Base-by-base conservation (phyloP, 148 eudicot species). In the Heliamphora exappendiculata region DNA sequence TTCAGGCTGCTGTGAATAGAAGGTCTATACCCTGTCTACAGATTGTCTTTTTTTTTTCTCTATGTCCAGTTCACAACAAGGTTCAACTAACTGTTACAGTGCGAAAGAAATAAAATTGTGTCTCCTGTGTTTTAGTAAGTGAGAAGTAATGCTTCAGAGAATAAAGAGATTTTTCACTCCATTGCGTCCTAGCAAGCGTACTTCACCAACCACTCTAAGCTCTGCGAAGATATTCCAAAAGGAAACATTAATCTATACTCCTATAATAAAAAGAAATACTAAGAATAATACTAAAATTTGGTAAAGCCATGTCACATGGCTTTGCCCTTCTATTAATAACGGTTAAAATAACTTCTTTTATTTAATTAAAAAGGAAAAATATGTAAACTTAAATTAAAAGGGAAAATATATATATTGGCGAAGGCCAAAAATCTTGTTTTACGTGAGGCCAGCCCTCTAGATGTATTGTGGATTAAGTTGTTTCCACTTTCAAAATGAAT, bases 131-230 rank as follows among this genome's bases (percentile, higher is more conserved):
- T 31, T 22, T 41, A 34, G 5, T 2, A 22, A 51, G 6, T 42
- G 72, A 68, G 34, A 26, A 24, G 51, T n/a, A 42, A 68, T 68
- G 33, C 19, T 37, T 39, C 49, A 24, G 72, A 47, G 11, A 47
- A 45, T 36, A 17, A 47, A 45, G 2, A 8, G 50, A 29, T 44
- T 29, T 33, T 47, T 72, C 36, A 55, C 64, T 36, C 64, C 31
- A 0, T 31, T 22, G 29, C n/a, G 54, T 29, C 16, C 44, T 72
- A 72, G 72, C 65, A 78, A 5, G 55, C 76, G 54, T 78, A 78
- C 53, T 64, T 78, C 42, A 78, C 64, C 81, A 78, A 62, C 81
- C 81, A 78, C 81, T 72, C 65, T 13, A 72, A 63, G 42, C 76
- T 78, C 81, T 78, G 76, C 45, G 6, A 47, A 13, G 20, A 20